Evolutionary conservation across 2,329 filamentous ascomycete genomes (phyloP), one percentile per base, ranked within the genome.

Genomic region (Exophiala mesophila): DNA sequence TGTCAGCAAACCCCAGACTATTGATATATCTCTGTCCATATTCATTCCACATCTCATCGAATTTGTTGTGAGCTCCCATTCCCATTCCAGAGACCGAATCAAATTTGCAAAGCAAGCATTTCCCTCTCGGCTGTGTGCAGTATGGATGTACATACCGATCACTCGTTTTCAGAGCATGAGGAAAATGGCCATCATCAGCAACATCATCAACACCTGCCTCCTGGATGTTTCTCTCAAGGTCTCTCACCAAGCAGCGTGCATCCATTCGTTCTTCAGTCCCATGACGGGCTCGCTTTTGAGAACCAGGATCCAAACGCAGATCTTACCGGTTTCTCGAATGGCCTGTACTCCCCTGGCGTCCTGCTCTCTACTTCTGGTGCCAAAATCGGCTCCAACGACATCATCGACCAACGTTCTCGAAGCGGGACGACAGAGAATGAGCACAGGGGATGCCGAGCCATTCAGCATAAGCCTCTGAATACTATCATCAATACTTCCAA

Each of bases 171-270:
- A 21, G 34, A 39, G 20, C 26, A 43, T 18, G 42, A 26, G 7
- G 7, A 26, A 7, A 12, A 12, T 6, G 23, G 23, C n/a, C n/a
- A n/a, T n/a, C n/a, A n/a, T n/a, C n/a, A n/a, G n/a, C n/a, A n/a
- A n/a, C n/a, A n/a, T n/a, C 23, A 26, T 26, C 23, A 26, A 26
- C n/a, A n/a, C n/a, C 6, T 26, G 23, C 23, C 23, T 7, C 23
- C 23, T 26, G 23, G 7, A 26, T 26, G 23, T 12, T 26, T 7
- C 21, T 45, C 39, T 26, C 45, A 60, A 59, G 64, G 66, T 48
- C 63, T 63, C 52, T 66, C 65, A 35, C 68, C 66, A 47, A 66
- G 66, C 37, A 69, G 69, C 55, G 59, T 61, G 41, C 66, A 68
- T 49, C 59, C 63, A 30, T 65, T 67, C 44, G 45, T 44, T 38